A percentile compares a stretch with the other conserved stretches of the same genome.
Conservation (phyloP, 2,329 filamentous ascomycete species). For the Aureobasidium mangrovei region DNA sequence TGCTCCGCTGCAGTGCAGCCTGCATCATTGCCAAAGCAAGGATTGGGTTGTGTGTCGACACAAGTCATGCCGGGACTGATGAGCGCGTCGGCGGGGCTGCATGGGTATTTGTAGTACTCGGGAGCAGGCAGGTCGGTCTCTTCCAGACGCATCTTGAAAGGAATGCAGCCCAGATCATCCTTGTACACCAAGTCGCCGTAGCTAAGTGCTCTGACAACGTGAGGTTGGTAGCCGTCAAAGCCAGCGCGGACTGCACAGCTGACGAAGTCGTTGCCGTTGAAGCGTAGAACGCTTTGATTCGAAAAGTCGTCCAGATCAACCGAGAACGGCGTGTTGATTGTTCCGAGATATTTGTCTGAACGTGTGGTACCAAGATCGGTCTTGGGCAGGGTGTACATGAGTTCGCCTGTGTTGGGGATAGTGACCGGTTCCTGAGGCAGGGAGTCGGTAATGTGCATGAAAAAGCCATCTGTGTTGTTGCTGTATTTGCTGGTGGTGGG, state of each 20-base stretch:
- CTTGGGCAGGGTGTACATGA: not conserved
- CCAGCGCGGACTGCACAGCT: not conserved
- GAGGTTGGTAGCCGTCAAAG: not conserved
- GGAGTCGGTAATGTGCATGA: not conserved
- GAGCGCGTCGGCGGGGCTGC: no score
- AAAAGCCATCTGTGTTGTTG: not conserved
- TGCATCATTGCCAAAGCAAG: no score
- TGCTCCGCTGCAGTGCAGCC: no score
- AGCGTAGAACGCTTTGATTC: not conserved
- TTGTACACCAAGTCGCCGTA: no score
- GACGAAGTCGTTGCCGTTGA: not conserved
- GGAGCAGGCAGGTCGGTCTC: slow-evolving; percentile 20
- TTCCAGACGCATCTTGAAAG: not conserved
- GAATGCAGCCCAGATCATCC: not conserved
- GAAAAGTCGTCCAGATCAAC: not conserved
- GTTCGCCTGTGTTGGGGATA: not conserved
- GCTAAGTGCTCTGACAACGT: not conserved
- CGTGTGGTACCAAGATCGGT: not conserved
- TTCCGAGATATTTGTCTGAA: no score
- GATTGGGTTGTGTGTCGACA: no score
- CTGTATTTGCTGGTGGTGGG: not conserved
- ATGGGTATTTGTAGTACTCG: slow-evolving; percentile 8
- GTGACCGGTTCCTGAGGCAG: not conserved
- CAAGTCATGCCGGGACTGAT: no score
- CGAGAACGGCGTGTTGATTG: not conserved